Evolutionary conservation across 179 eudicot genomes (phyloP), one percentile per base, ranked within the genome.

Genomic region (Vitellaria paradoxa): DNA sequence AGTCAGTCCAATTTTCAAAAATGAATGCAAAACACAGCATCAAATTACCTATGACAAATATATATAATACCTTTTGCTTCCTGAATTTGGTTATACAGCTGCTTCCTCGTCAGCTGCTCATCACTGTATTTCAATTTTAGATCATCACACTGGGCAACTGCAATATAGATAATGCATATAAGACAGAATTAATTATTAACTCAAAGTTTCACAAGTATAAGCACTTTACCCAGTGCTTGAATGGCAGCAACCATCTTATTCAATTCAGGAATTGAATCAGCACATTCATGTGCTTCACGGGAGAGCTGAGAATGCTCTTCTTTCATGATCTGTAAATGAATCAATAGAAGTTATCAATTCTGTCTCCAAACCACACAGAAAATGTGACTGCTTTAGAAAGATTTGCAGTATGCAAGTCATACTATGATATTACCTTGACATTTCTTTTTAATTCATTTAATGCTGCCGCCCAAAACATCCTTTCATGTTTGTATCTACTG

Each of bases 71-170:
- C 98, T 90, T 93, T 93, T 55, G 92, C 89, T 81, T 95, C 98
- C 84, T 93, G 96, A 75, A 95, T 85, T 88, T 93, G 86, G 71
- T 95, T 93, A 73, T 78, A 88, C 66, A 93, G 92, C 89, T 91
- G 88, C 76, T 91, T 90, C 79, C 96, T 83, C 92, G 84, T 91
- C 75, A 61, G 82, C 79, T 91, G 99, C 82, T 95, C 99, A 79
- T 93, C 99, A 80, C 85, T 83, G 78, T 91, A 91, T 87, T 93
- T 95, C 80, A 81, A 76, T 80, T 93, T 93, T 73, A 90, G 89
- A 83, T 93, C 97, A 81, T 89, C 90, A 17, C 95, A 91, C 83
- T 93, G 92, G 53, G 85, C 86, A 87, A 91, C 98, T 93, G 85
- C 74, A 81, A 76, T 46, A 70, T 50, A 81, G 68, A 69, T 46